Percentiles rank a stretch among this genome's conserved stretches.
These are phyloP conservation scores for Lipomyces starkeyi DNA, from an alignment of 805 yeast genomes.

Conservation along the genomic window DNA sequence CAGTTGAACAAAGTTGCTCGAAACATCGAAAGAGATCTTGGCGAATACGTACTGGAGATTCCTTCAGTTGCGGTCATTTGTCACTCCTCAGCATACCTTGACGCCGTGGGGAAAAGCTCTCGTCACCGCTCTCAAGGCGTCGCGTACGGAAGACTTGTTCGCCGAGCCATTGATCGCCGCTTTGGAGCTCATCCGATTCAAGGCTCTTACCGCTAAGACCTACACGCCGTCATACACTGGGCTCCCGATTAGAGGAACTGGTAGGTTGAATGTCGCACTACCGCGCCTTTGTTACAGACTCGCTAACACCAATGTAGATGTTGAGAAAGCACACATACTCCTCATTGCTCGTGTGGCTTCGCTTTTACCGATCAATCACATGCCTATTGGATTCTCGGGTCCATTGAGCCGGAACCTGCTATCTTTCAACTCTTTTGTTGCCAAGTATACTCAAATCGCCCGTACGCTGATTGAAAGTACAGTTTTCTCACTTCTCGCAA, in stretches of 20 bases:
- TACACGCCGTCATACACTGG: constrained; percentile 47
- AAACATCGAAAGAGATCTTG: constrained; percentile 19
- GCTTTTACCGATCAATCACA: constrained; percentile 56
- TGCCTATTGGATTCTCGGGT: constrained; percentile 64
- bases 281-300: background rate
- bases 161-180: constrained; percentile 40
- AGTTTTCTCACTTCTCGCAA: constrained; percentile 57
- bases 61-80: constrained; percentile 35
- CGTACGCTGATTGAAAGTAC: constrained; percentile 63
- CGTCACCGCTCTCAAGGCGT: constrained; percentile 55
- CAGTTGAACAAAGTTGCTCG: background rate
- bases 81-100: constrained; percentile 26
- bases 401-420: constrained; percentile 72
- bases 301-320: constrained; percentile 16
- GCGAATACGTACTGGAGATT: constrained; percentile 29
- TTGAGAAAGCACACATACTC: constrained; percentile 48
- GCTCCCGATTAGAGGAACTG: constrained; percentile 45
- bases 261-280: constrained; percentile 4
- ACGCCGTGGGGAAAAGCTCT: constrained; percentile 55
- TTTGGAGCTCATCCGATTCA: constrained; percentile 40
- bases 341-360: constrained; percentile 58
- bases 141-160: constrained; percentile 44
- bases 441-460: constrained; percentile 56
- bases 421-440: constrained; percentile 68
- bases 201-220: constrained; percentile 43